phyloP scores from a whole-genome alignment of 768 basidiomycete genomes.

The Phlebiopsis flavidoalba region DNA sequence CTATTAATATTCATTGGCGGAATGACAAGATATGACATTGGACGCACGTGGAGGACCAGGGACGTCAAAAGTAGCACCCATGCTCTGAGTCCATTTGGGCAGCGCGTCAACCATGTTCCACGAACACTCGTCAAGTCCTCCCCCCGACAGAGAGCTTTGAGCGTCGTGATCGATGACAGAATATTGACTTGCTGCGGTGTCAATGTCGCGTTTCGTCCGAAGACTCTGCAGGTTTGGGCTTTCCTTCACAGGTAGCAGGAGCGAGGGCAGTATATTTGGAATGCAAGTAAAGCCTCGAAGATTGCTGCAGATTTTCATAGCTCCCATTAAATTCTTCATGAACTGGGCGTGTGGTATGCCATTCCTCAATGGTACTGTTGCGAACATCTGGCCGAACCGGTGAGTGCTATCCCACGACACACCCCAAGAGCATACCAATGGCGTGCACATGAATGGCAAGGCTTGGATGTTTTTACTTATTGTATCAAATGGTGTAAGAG shows the following conservation, averaged over 20 bases:
- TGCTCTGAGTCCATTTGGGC: slow-evolving; percentile 46
- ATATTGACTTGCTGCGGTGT: slow-evolving; percentile 42
- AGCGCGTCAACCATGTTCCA: slow-evolving; percentile 57
- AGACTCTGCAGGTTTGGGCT: slow-evolving; percentile 42
- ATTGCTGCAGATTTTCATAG: slow-evolving; percentile 46
- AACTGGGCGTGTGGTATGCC: slow-evolving; percentile 33
- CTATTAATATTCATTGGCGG: slow-evolving; percentile 27
- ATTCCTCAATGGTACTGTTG: slow-evolving; percentile 37
- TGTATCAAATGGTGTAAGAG: slow-evolving; percentile 55
- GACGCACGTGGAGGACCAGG: slow-evolving; percentile 57
- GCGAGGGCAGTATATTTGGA: slow-evolving; percentile 39
- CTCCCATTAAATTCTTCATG: slow-evolving; percentile 43
- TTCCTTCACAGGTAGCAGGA: slow-evolving; percentile 42
- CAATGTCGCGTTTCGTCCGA: slow-evolving; percentile 48
- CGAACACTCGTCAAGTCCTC: slow-evolving; percentile 58
- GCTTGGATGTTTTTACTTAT: slow-evolving; percentile 44
- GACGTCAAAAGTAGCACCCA: slow-evolving; percentile 43
- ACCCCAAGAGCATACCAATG: slow-evolving; percentile 38
- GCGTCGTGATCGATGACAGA: slow-evolving; percentile 33
- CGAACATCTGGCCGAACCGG: slow-evolving; percentile 39
- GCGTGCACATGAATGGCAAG: slow-evolving; percentile 54
- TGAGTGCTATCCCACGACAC: neutral
- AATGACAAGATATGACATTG: neutral
- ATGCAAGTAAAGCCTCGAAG: slow-evolving; percentile 55
- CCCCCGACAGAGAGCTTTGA: slow-evolving; percentile 44